Evolutionary conservation across 208 protist genomes (phyloP).

Genomic region (Leishmania arabica): DNA sequence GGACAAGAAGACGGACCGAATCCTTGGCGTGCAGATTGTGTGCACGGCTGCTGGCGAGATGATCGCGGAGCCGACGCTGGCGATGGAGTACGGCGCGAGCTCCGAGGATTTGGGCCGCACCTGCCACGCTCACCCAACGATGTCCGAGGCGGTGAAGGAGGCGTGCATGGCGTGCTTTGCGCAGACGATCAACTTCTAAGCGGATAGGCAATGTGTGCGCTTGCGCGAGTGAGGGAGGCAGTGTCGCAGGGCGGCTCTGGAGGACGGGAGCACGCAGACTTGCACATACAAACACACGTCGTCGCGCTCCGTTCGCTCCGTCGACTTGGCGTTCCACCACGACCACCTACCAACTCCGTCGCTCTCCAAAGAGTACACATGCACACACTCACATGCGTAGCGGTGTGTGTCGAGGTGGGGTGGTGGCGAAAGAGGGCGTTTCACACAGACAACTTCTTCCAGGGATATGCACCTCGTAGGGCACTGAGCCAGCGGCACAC

Average conservation of each 20-base stretch:
- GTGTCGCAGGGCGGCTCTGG: background rate
- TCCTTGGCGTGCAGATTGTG: conserved; percentile 99
- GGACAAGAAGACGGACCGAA: conserved; percentile 96
- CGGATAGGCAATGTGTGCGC: background rate
- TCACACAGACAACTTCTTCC: background rate
- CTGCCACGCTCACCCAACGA: conserved; percentile 99
- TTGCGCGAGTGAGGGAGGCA: background rate
- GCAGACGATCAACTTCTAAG: conserved; percentile 99
- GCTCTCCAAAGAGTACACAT: background rate
- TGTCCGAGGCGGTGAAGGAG: conserved; percentile 99
- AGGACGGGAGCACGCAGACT: background rate
- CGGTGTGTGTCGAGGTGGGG: background rate
- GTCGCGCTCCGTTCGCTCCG: background rate
- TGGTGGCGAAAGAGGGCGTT: background rate
- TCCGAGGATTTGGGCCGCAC: conserved; percentile 98
- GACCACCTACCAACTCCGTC: background rate
- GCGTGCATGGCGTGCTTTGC: conserved; percentile 96
- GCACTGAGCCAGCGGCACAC: background rate
- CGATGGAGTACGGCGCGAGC: conserved; percentile 98
- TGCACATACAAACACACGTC: background rate
- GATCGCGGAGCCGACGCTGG: conserved; percentile 97
- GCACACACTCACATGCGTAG: background rate
- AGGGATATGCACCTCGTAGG: background rate
- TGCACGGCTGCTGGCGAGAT: conserved; percentile 96
- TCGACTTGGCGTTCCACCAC: background rate